Conservation (phyloP, 306 rosid genomes). For the Vigna mungo region DNA sequence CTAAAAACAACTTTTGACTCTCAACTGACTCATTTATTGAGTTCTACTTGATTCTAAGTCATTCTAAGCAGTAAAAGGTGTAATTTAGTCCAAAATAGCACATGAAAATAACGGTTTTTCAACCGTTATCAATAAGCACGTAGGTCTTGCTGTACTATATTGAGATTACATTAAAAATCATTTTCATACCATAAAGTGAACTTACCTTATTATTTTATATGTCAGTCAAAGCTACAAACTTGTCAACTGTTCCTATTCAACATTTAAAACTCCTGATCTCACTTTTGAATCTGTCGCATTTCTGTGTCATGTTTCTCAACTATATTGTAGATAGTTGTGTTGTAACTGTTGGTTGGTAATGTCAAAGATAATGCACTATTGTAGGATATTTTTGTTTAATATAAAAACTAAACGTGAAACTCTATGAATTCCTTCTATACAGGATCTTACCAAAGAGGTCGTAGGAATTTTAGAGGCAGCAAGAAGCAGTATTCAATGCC, state of each 20-base stretch:
- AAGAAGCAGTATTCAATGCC: slow-evolving; percentile 61
- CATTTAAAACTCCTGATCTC: neutral
- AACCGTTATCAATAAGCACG: too few relatives aligned
- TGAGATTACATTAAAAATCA: too few relatives aligned
- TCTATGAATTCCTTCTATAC: slow-evolving; percentile 36
- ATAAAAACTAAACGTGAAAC: slow-evolving; percentile 1
- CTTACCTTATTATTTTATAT: neutral
- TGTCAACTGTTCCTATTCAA: neutral
- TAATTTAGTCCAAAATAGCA: too few relatives aligned
- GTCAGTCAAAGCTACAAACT: neutral
- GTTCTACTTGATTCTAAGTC: too few relatives aligned
- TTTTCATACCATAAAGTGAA: too few relatives aligned
- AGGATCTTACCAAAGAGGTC: slow-evolving; percentile 58
- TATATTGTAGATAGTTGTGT: slow-evolving; percentile 7
- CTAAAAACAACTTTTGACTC: too few relatives aligned
- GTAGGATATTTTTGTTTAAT: neutral
- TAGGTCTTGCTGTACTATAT: too few relatives aligned
- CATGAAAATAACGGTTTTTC: too few relatives aligned
- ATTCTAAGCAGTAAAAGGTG: too few relatives aligned
- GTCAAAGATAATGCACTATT: slow-evolving; percentile 1
- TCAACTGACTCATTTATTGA: too few relatives aligned
- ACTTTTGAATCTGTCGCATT: neutral
- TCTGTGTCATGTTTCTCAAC: neutral
- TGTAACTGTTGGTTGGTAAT: slow-evolving; percentile 16
- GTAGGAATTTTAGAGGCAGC: slow-evolving; percentile 52